Conservation (phyloP, 1,284 basidiomycete genomes). For the Agroathelia rolfsii region DNA sequence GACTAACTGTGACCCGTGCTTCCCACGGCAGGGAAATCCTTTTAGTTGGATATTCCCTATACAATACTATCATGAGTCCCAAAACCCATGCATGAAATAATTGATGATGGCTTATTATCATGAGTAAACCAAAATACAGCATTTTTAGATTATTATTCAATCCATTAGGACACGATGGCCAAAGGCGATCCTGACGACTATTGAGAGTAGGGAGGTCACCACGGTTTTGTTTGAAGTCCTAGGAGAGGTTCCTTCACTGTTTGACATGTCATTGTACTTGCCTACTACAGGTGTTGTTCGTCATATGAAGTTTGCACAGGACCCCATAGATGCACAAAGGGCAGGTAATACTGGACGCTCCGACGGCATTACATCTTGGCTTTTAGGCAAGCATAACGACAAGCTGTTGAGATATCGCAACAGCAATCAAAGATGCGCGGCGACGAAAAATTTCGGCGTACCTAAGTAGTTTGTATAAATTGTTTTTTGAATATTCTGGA, state of each 20-base stretch:
- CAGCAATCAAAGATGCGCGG: no score
- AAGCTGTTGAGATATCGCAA: no score
- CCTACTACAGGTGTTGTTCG: constrained; percentile 10
- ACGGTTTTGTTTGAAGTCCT: constrained; percentile 14
- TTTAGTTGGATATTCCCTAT: no score
- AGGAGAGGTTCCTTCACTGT: constrained; percentile 14
- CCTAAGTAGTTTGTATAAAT: no score
- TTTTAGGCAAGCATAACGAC: constrained; percentile 9
- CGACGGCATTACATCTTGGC: constrained; percentile 12
- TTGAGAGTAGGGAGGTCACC: constrained; percentile 8
- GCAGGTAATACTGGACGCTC: constrained; percentile 1
- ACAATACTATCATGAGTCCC: no score
- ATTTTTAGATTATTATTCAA: background rate
- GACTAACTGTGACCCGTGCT: no score
- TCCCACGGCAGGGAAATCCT: no score
- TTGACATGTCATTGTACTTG: constrained; percentile 12
- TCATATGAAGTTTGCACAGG: constrained; percentile 5
- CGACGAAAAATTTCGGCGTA: no score
- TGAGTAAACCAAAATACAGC: no score
- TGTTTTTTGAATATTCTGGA: no score
- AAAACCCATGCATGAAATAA: no score
- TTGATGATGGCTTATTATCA: no score
- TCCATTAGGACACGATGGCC: constrained; percentile 12
- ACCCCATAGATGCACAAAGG: constrained; percentile 7
- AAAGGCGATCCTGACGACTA: constrained; percentile 11